phyloP scores from a whole-genome alignment of 2,329 filamentous ascomycete genomes.

The Dothidotthia symphoricarpi region DNA sequence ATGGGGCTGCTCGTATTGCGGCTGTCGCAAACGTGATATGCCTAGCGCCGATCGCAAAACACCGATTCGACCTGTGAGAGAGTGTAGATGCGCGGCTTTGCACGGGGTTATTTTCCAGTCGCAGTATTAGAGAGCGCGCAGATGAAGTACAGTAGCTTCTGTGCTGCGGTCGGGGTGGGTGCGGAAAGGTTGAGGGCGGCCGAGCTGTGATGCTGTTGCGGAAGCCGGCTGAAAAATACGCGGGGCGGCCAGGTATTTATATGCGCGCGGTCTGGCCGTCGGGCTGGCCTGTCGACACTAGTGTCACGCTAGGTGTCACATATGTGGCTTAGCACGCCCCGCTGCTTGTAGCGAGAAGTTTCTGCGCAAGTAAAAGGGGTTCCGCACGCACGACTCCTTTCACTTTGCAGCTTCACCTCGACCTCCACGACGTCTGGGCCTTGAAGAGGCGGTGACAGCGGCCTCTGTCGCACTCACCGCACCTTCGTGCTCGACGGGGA shows the following conservation, averaged over 20 bases:
- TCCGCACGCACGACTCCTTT: slow-evolving; percentile 15
- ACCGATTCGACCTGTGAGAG: slow-evolving; percentile 26
- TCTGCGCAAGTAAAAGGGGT: slow-evolving; percentile 28
- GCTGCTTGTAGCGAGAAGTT: slow-evolving; percentile 31
- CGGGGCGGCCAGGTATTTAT: slow-evolving; percentile 27
- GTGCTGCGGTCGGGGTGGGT: slow-evolving; percentile 28
- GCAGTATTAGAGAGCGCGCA: slow-evolving; percentile 36
- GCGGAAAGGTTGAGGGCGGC: slow-evolving; percentile 26
- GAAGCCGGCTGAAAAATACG: slow-evolving; percentile 28
- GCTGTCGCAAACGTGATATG: slow-evolving; percentile 26
- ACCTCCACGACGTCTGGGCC: slow-evolving; percentile 10
- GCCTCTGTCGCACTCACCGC: slow-evolving; percentile 1
- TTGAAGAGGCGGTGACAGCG: background rate
- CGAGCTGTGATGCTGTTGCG: slow-evolving; percentile 28
- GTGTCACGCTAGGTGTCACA: slow-evolving; percentile 5
- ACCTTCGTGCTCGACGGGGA: background rate
- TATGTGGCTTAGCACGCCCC: slow-evolving; percentile 15
- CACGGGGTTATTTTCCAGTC: slow-evolving; percentile 21
- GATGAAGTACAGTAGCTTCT: slow-evolving; percentile 24
- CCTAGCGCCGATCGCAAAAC: slow-evolving; percentile 35
- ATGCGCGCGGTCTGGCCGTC: slow-evolving; percentile 13
- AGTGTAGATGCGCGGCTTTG: slow-evolving; percentile 31
- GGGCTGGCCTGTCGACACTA: slow-evolving; percentile 13
- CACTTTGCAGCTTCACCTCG: slow-evolving; percentile 11
- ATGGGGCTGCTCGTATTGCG: slow-evolving; percentile 26